Evolutionary conservation across 257 asterid species (phyloP), one percentile per base, ranked within the genome.

Genomic region (Scutellaria barbata): DNA sequence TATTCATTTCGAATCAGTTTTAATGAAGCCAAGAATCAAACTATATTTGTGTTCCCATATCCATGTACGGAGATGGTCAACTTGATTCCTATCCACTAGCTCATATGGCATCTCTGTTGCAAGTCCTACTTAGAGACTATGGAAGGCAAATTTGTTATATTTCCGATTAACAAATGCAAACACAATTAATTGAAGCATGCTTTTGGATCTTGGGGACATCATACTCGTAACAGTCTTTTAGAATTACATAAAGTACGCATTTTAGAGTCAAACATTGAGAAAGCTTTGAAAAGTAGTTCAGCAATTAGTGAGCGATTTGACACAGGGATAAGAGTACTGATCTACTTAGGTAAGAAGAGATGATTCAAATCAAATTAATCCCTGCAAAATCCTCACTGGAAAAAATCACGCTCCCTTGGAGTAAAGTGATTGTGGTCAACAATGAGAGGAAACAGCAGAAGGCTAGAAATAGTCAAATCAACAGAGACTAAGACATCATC

Each of bases 401-500:
- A 3, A 25, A 25, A 25, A 25, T 25, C 30, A 10, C 5, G 46
- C 10, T 41, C 6, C 1, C 52, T n/a, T n/a, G n/a, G n/a, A n/a
- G 54, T 48, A 13, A 48, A 7, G 18, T n/a, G 9, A n/a, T 1
- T 48, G 54, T 6, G 4, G 20, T 18, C 68, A 0, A 18, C 48
- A 16, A 43, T 7, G 64, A 11, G n/a, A 12, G 16, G 25, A 57
- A 46, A 46, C 11, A 40, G 43, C 11, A 39, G 33, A 64, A 76
- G 25, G 65, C 58, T 12, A 20, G 62, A 60, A 67, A 57, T 14
- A 58, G 37, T 57, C 1, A 22, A 12, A 25, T 39, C 39, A 30
- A 55, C 6, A 68, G 35, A 76, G 25, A 57, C 6, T 41, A 50
- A 76, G 46, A 33, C 39, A 0, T 12, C 25, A 53, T 57, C 73